Conservation (phyloP, 495 filamentous ascomycete genomes). For the Pyronema domesticum region DNA sequence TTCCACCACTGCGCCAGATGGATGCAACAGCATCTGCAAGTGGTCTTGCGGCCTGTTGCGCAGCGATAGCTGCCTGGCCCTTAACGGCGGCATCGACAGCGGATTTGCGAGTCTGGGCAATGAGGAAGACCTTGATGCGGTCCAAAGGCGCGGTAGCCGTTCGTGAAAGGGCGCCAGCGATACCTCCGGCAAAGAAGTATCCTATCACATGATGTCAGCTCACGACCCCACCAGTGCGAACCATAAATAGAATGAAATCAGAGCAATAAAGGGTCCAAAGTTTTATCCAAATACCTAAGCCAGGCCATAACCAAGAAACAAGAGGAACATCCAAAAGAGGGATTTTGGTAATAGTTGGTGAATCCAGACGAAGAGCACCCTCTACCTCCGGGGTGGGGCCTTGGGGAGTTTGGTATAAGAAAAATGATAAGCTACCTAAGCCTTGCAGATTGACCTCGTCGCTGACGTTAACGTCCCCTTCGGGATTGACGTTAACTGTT, state of each 20-base stretch:
- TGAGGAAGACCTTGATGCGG: conserved; percentile 91
- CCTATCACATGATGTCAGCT: conserved; percentile 33
- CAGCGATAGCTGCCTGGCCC: conserved; percentile 47
- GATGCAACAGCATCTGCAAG: conserved; percentile 52
- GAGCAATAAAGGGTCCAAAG: conserved; percentile 31
- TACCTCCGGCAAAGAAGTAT: conserved; percentile 89
- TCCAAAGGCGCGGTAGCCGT: conserved; percentile 91
- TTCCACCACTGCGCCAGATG: conserved; percentile 72
- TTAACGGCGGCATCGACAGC: conserved; percentile 50
- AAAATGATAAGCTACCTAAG: conserved; percentile 49
- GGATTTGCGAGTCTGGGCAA: conserved; percentile 61
- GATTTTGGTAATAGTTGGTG: conserved; percentile 1
- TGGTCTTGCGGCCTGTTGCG: conserved; percentile 47
- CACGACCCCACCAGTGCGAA: neutral
- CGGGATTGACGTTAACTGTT: conserved; percentile 73
- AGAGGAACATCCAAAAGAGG: conserved; percentile 36
- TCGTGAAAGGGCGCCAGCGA: conserved; percentile 79
- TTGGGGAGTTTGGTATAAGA: too few relatives aligned
- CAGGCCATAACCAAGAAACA: conserved; percentile 26
- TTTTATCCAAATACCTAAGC: conserved; percentile 37
- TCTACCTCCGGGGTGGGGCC: neutral
- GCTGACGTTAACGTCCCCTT: conserved; percentile 84
- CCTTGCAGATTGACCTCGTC: conserved; percentile 66
- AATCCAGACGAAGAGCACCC: neutral
- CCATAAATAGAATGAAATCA: too few relatives aligned